A percentile compares a stretch with the other conserved stretches of the same genome.
Conservation (phyloP, 345 rosid genomes). For the Citrus glauca region DNA sequence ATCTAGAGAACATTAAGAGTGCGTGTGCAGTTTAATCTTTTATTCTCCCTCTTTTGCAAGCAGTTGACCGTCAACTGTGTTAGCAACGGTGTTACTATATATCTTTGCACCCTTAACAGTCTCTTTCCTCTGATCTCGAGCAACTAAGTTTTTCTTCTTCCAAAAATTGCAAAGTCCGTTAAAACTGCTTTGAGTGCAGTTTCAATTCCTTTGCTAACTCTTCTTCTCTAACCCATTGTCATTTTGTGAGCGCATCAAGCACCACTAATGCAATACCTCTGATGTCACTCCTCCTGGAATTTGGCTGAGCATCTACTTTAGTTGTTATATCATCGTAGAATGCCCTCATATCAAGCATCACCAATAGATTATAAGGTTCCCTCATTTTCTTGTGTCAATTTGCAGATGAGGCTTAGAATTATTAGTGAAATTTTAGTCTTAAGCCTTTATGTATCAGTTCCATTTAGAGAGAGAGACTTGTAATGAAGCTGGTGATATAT, state of each 20-base stretch:
- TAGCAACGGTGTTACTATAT: too few relatives aligned
- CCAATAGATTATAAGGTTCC: constrained; percentile 56
- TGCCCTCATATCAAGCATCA: constrained; percentile 75
- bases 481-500: too few relatives aligned
- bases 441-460: too few relatives aligned
- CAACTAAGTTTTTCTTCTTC: constrained; percentile 75
- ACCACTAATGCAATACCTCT: constrained; percentile 70
- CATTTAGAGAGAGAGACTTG: too few relatives aligned
- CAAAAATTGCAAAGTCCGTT: constrained; percentile 58
- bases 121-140: constrained; percentile 84
- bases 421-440: background rate
- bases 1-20: too few relatives aligned
- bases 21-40: too few relatives aligned
- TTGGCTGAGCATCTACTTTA: constrained; percentile 71
- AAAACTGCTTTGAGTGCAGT: constrained; percentile 73
- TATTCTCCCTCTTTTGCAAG: too few relatives aligned
- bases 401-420: background rate
- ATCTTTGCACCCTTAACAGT: too few relatives aligned
- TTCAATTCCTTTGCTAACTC: constrained; percentile 87
- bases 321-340: constrained; percentile 75
- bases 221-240: constrained; percentile 95
- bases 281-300: constrained; percentile 57
- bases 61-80: too few relatives aligned
- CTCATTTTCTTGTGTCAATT: constrained; percentile 18
- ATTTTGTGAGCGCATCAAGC: constrained; percentile 76